Evolutionary conservation across 495 filamentous ascomycete genomes (phyloP).

Genomic region (Sporormia fimetaria): DNA sequence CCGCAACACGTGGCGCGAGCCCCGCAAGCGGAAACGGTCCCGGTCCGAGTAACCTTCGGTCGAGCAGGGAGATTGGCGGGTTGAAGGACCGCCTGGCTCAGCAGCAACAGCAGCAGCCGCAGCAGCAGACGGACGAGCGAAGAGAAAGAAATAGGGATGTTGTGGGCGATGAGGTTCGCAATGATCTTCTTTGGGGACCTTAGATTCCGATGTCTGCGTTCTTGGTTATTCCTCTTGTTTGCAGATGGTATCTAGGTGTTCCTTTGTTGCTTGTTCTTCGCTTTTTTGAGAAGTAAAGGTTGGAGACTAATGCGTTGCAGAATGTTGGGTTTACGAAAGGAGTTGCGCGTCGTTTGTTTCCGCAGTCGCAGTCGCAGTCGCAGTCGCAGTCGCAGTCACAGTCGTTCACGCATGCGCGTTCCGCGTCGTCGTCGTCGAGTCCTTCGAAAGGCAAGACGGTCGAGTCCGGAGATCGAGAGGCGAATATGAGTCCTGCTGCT

Average conservation of each 20-base stretch:
- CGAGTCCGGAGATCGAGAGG: background rate
- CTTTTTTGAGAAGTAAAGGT: slow-evolving; percentile 2
- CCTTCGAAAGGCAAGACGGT: background rate
- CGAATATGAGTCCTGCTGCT: slow-evolving; percentile 8
- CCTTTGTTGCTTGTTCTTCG: background rate
- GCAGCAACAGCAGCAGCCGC: slow-evolving; percentile 11
- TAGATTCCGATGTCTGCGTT: slow-evolving; percentile 16
- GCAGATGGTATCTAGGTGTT: slow-evolving; percentile 10
- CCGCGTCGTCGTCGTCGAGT: too few species aligned
- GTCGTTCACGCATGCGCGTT: too few species aligned
- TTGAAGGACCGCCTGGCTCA: slow-evolving; percentile 3
- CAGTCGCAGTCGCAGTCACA: too few species aligned
- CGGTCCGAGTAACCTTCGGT: slow-evolving; percentile 17
- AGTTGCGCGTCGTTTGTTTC: too few species aligned
- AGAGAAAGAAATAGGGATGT: slow-evolving; percentile 6
- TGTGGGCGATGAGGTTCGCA: slow-evolving; percentile 32
- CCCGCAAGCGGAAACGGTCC: slow-evolving; percentile 10
- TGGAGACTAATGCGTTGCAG: too few species aligned
- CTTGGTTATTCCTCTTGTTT: background rate
- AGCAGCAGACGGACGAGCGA: too few species aligned
- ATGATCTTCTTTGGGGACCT: slow-evolving; percentile 34
- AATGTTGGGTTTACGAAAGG: slow-evolving; percentile 3
- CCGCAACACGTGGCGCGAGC: slow-evolving; percentile 12
- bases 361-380: too few species aligned
- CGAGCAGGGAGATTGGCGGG: slow-evolving; percentile 3